Evolutionary conservation across 495 filamentous ascomycete genomes (phyloP).

Genomic region (Bacidia gigantensis): DNA sequence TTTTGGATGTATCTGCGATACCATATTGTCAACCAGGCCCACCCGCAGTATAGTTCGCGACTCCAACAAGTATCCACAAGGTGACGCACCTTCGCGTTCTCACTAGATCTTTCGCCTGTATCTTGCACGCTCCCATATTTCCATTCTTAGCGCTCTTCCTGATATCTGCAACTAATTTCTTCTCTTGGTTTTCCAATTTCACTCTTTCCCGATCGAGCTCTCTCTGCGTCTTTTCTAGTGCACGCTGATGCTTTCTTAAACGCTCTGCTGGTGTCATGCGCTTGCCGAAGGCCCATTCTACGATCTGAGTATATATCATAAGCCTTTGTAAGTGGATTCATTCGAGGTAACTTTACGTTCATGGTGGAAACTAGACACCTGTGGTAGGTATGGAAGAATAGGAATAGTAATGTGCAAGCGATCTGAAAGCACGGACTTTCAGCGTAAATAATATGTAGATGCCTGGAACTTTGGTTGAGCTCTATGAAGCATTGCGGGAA

Average conservation of each 20-base stretch:
- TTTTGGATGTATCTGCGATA: constrained; percentile 75
- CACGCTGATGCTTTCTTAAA: constrained; percentile 89
- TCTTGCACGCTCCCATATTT: constrained; percentile 89
- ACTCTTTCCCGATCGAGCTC: constrained; percentile 87
- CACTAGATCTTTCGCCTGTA: constrained; percentile 94
- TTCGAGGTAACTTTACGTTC: constrained; percentile 38
- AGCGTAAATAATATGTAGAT: neutral
- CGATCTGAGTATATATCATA: constrained; percentile 42
- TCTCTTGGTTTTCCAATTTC: constrained; percentile 96
- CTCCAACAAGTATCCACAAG: neutral
- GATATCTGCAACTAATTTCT: constrained; percentile 88
- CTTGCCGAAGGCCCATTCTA: constrained; percentile 98
- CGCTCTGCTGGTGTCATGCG: constrained; percentile 95
- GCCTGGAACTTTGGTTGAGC: neutral
- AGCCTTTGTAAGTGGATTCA: constrained; percentile 12
- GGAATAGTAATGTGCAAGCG: neutral
- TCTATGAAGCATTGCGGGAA: no score
- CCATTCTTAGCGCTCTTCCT: constrained; percentile 97
- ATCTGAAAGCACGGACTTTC: neutral
- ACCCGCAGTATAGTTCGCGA: neutral
- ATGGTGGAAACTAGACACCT: constrained; percentile 29
- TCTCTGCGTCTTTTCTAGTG: constrained; percentile 90
- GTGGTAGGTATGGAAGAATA: neutral
- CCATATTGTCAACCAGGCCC: neutral
- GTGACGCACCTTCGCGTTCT: constrained; percentile 61